Evolutionary conservation across 176 grass and related monocot species (phyloP), one percentile per base, ranked within the genome.

Genomic region (Carex littledalei): DNA sequence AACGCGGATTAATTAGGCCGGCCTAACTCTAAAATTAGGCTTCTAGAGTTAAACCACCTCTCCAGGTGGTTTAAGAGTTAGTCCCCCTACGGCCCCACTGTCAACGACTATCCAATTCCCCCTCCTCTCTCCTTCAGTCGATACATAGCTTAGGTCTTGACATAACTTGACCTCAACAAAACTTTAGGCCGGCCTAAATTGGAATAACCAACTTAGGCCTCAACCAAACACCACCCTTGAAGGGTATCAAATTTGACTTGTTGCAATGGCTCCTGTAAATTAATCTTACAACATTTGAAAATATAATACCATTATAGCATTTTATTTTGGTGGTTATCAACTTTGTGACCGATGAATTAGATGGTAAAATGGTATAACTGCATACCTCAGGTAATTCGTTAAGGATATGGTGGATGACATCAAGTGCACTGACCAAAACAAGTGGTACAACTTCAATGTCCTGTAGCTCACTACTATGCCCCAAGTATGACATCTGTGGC

Each of bases 331-430:
- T 50, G 60, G 8, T 63, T 21, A 37, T 71, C 68, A 47, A 49
- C 39, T 47, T 16, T 55, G 6, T 78, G 49, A 24, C 22, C 52
- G 18, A 34, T 29, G 24, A 31, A 54, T 54, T 52, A 73, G 3
- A 81, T 62, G 50, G 20, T 61, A 83, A 83, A 82, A 47, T 32
- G 47, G 47, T 66, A 66, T 55, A 65, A 81, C 8, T 63, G 41
- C 72, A 86, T 85, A 97, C 94, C 92, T 98, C 89, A 71, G 85
- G 79, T 85, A 95, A 83, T 78, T 90, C 86, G 24, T 70, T 87
- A 26, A 98, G 41, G 15, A 93, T 86, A 53, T 61, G 83, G 47
- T 77, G 83, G 53, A 98, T 60, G 83, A 93, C 86, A 88, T 98
- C 91, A 88, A 98, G 81, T 82, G 89, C 93, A 86, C 59, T 73